Conservation (phyloP, 148 eudicot genomes). For the Heliamphora exappendiculata region DNA sequence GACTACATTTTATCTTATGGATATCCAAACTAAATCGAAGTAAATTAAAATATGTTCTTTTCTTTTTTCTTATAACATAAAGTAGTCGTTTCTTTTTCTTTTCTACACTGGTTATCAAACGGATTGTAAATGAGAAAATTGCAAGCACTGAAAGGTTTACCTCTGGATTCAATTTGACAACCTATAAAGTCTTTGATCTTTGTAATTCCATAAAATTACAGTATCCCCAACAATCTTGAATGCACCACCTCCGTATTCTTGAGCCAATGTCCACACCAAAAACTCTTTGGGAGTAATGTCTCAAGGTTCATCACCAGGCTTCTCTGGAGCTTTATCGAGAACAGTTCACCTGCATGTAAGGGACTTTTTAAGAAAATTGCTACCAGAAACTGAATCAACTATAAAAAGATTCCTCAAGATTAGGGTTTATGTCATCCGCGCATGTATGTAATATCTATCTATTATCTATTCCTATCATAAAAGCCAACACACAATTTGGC, state of each 20-base stretch:
- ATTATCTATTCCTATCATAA: no score
- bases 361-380: slow-evolving; percentile 8
- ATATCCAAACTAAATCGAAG: no score
- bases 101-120: no score
- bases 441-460: no score
- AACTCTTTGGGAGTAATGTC: slow-evolving; percentile 77
- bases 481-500: no score
- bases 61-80: no score
- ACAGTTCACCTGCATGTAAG: slow-evolving; percentile 46
- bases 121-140: neutral
- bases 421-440: neutral
- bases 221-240: slow-evolving; percentile 49
- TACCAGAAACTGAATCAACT: slow-evolving; percentile 2
- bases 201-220: slow-evolving; percentile 55
- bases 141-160: slow-evolving; percentile 22
- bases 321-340: slow-evolving; percentile 52
- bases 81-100: no score
- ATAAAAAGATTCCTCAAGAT: neutral
- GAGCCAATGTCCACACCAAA: slow-evolving; percentile 67
- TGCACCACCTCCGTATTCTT: slow-evolving; percentile 95
- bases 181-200: slow-evolving; percentile 69
- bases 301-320: slow-evolving; percentile 34
- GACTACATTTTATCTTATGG: no score
- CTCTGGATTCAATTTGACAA: slow-evolving; percentile 44
- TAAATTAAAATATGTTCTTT: no score